These are phyloP conservation scores for Ceratobasidium papillatum DNA, from an alignment of 1,284 basidiomycete genomes.

Conservation along the genomic window DNA sequence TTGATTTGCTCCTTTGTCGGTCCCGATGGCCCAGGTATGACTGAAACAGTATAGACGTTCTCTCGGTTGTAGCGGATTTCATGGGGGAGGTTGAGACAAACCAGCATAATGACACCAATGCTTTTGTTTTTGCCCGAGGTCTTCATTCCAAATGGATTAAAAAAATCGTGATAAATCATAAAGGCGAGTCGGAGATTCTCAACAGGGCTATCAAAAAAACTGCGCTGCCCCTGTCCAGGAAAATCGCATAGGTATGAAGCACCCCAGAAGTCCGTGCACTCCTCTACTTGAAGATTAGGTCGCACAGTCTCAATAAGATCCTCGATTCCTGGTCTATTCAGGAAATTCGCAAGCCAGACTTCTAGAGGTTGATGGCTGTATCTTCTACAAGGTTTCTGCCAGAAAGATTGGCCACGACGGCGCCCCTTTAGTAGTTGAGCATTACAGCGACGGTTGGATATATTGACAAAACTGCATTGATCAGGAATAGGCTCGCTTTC, in stretches of 20 bases:
- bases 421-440: background rate
- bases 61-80: slow-evolving; percentile 50
- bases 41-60: slow-evolving; percentile 54
- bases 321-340: slow-evolving; percentile 23
- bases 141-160: slow-evolving; percentile 54
- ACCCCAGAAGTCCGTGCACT: slow-evolving; percentile 47
- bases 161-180: slow-evolving; percentile 53
- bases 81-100: slow-evolving; percentile 55
- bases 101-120: slow-evolving; percentile 52
- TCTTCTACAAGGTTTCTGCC: background rate
- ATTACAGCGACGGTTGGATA: background rate
- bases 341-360: background rate
- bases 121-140: slow-evolving; percentile 50
- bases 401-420: background rate
- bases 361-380: slow-evolving; percentile 19
- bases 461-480: background rate
- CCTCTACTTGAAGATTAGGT: background rate
- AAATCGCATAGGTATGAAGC: slow-evolving; percentile 48
- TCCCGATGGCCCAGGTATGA: slow-evolving; percentile 50
- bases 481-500: background rate
- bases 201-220: slow-evolving; percentile 43
- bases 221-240: slow-evolving; percentile 44
- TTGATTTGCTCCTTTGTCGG: slow-evolving; percentile 48
- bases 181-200: slow-evolving; percentile 48
- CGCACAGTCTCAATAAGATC: slow-evolving; percentile 4